A percentile compares a stretch with the other conserved stretches of the same genome.
These are phyloP conservation scores for Wilcoxina mikolae DNA, from an alignment of 495 filamentous ascomycete genomes.

Conservation along the genomic window DNA sequence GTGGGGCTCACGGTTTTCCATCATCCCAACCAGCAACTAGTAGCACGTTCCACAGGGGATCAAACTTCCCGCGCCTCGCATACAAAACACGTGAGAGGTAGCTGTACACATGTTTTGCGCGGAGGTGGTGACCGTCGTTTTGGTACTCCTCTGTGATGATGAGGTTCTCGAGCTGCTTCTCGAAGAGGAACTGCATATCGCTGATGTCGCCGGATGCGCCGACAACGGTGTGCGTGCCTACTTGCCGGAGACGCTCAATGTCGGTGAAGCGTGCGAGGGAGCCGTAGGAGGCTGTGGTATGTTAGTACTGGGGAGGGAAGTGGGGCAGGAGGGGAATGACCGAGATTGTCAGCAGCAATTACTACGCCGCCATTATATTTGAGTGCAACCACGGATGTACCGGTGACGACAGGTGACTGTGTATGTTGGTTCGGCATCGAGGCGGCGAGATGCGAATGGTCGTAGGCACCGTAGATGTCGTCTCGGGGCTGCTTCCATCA, in stretches of 20 bases:
- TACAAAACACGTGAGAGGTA: conserved; percentile 92
- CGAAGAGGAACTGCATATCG: conserved; percentile 88
- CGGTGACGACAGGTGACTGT: conserved; percentile 80
- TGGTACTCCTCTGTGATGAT: conserved; percentile 72
- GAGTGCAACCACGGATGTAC: conserved; percentile 82
- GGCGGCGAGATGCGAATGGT: conserved; percentile 61
- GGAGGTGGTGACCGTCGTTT: conserved; percentile 31
- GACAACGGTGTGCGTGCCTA: conserved; percentile 61
- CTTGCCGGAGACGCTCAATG: conserved; percentile 74
- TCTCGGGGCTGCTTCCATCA: conserved; percentile 56
- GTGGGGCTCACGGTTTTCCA: conserved; percentile 41
- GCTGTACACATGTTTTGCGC: conserved; percentile 56
- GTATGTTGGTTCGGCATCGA: conserved; percentile 59
- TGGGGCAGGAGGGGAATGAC: conserved; percentile 35
- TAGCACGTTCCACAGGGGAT: conserved; percentile 92
- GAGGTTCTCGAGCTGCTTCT: conserved; percentile 73
- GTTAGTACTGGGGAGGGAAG: conserved; percentile 6
- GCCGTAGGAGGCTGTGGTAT: conserved; percentile 70
- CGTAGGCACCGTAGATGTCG: conserved; percentile 89
- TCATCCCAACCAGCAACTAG: conserved; percentile 79
- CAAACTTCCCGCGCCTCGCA: conserved; percentile 81
- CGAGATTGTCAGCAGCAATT: conserved; percentile 91
- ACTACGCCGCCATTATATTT: conserved; percentile 95
- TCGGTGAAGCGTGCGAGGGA: conserved; percentile 93
- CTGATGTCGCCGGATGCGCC: conserved; percentile 94